Percentiles rank a stretch among this genome's conserved stretches.
These are phyloP conservation scores for Hemileia vastatrix DNA, from an alignment of 1,284 basidiomycete genomes.

Conservation along the genomic window DNA sequence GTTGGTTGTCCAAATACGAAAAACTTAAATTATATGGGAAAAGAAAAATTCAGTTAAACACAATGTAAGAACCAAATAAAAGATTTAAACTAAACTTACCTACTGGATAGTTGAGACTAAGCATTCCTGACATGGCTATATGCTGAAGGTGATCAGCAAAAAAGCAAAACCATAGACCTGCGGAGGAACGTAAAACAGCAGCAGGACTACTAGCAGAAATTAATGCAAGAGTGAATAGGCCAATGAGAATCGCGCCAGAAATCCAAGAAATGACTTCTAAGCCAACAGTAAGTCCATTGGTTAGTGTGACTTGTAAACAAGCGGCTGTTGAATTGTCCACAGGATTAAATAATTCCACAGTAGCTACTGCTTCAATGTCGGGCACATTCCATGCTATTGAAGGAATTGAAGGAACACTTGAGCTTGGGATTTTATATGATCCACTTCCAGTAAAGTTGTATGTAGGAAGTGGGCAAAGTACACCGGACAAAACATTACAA, in stretches of 20 bases:
- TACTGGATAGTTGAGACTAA: slow-evolving; percentile 37
- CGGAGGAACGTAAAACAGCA: slow-evolving; percentile 31
- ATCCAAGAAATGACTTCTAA: slow-evolving; percentile 35
- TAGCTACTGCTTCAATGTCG: slow-evolving; percentile 40
- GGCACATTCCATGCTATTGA: slow-evolving; percentile 39
- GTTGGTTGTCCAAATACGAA: slow-evolving; percentile 32
- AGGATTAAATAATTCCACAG: slow-evolving; percentile 33
- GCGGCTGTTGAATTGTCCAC: slow-evolving; percentile 29
- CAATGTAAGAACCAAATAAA: slow-evolving; percentile 36
- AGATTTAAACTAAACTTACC: slow-evolving; percentile 32
- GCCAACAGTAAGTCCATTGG: slow-evolving; percentile 41
- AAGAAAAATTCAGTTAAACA: slow-evolving; percentile 32
- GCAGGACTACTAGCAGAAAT: slow-evolving; percentile 32
- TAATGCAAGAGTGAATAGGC: slow-evolving; percentile 31
- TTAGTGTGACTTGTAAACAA: slow-evolving; percentile 40
- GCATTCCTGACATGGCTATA: slow-evolving; percentile 36
- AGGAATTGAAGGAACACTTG: slow-evolving; percentile 32
- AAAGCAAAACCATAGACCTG: slow-evolving; percentile 1
- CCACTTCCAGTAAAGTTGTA: slow-evolving; percentile 41
- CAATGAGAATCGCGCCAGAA: slow-evolving; percentile 27
- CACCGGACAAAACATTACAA: slow-evolving; percentile 33
- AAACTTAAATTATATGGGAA: slow-evolving; percentile 33
- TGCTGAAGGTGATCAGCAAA: slow-evolving; percentile 31
- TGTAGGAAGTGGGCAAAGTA: slow-evolving; percentile 39
- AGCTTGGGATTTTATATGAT: slow-evolving; percentile 31